A percentile compares a stretch with the other conserved stretches of the same genome.
Conservation (phyloP, 1,139 yeast genomes). For the Yamadazyma kanchanaburiensis region DNA sequence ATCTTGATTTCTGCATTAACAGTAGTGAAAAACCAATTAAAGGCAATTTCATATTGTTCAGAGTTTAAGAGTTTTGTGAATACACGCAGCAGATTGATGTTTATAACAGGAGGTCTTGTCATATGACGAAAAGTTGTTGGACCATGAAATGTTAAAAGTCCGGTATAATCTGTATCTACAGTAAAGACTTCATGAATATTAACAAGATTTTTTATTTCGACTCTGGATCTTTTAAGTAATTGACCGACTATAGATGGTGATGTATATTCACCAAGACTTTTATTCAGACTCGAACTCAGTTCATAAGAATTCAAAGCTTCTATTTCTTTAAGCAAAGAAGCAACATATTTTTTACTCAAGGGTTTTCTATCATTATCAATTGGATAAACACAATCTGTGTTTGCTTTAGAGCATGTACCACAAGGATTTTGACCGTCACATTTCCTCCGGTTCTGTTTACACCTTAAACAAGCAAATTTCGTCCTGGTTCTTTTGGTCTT, state of each 20-base stretch:
- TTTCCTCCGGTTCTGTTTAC: constrained; percentile 1
- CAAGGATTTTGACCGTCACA: constrained; percentile 3
- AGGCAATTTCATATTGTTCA: background rate
- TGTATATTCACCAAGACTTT: background rate
- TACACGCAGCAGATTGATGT: background rate
- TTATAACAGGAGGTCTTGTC: constrained; percentile 1
- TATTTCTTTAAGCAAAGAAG: constrained; percentile 1
- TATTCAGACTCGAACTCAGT: background rate
- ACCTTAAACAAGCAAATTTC: constrained; percentile 2
- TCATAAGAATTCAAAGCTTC: constrained; percentile 1
- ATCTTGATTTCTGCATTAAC: background rate
- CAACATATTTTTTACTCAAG: constrained; percentile 1
- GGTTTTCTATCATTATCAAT: constrained; percentile 3
- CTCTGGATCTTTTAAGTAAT: constrained; percentile 1
- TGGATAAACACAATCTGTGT: constrained; percentile 1
- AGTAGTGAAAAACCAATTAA: constrained; percentile 1
- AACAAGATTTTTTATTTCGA: constrained; percentile 2
- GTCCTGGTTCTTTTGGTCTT: constrained; percentile 24
- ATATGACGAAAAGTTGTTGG: constrained; percentile 3
- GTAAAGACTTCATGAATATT: constrained; percentile 1
- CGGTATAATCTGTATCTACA: constrained; percentile 1
- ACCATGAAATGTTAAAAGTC: constrained; percentile 1
- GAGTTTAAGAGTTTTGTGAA: background rate
- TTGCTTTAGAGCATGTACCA: constrained; percentile 1
- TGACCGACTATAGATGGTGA: background rate